Conservation (phyloP, 2,329 filamentous ascomycete species). For the Exophiala sp. region DNA sequence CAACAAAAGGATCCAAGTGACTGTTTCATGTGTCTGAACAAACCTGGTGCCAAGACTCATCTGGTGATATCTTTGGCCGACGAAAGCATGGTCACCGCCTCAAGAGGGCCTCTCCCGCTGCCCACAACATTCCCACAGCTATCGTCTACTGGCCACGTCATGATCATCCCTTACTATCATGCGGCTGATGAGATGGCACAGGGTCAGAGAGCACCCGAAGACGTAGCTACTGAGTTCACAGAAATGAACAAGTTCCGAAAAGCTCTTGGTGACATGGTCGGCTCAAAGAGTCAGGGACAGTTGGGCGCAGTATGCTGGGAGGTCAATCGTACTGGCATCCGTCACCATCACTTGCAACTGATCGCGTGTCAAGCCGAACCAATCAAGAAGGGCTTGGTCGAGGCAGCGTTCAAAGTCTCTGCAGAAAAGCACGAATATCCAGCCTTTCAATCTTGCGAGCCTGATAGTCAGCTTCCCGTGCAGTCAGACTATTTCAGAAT, state of each 20-base stretch:
- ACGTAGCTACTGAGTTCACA: constrained; percentile 56
- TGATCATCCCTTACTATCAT: constrained; percentile 87
- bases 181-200: constrained; percentile 54
- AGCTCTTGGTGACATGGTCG: constrained; percentile 75
- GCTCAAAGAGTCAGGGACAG: constrained; percentile 40
- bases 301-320: constrained; percentile 90
- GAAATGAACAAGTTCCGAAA: constrained; percentile 84
- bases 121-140: constrained; percentile 68
- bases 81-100: constrained; percentile 82
- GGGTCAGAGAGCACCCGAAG: constrained; percentile 59
- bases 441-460: constrained; percentile 43
- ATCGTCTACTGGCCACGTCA: constrained; percentile 75
- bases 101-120: constrained; percentile 82
- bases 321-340: constrained; percentile 73
- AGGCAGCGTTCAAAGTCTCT: constrained; percentile 83
- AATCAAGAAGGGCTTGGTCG: constrained; percentile 70
- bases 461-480: constrained; percentile 41
- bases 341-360: constrained; percentile 94
- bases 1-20: constrained; percentile 60
- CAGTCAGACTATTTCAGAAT: constrained; percentile 70
- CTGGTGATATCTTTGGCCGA: constrained; percentile 87
- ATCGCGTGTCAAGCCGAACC: constrained; percentile 69
- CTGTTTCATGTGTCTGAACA: constrained; percentile 96
- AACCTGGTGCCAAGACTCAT: constrained; percentile 76
- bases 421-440: constrained; percentile 70